Base-by-base conservation (phyloP, 148 eudicot species). In the Beta vulgaris region DNA sequence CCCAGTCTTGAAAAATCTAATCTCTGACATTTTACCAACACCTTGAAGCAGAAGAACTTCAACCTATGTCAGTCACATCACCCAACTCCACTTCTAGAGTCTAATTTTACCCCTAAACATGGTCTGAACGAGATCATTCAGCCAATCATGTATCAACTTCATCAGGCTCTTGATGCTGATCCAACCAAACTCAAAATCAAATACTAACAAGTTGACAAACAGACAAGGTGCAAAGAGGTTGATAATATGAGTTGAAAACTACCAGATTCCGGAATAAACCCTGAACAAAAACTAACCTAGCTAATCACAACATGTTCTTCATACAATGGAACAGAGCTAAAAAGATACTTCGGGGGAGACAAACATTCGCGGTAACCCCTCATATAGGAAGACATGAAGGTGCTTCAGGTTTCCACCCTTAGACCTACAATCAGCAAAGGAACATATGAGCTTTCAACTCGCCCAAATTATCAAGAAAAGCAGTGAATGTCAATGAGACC, bases 371-470 rank as follows among this genome's bases (percentile, higher is more conserved):
- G 13, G 18, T 10, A 70, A 34, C 73, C 40, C 73, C 40, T 19
- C 21, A n/a, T 35, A 70, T 32, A 43, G 43, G 12, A 40, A 51
- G 44, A 35, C 73, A 70, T 21, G 31, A 23, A 43, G 28, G 36
- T 44, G 73, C 59, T 51, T 70, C 73, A 34, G 73, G 61, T 53
- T 70, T 70, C 35, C 59, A 70, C 31, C 21, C 13, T 32, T 53
- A 16, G 35, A 70, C 73, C 73, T 70, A 70, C 73, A 70, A 70
- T 49, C 35, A 70, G 60, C 58, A 70, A 53, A 49, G 39, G 35
- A 70, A 70, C 28, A 51, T 28, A 70, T 70, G 44, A 70, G 73
- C 28, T 51, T 70, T 34, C 73, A 48, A 60, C 44, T 53, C 21
- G 19, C 10, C 59, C 61, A 64, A 35, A 70, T 32, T 34, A n/a